These are phyloP conservation scores for Dactylella cylindrospora DNA, from an alignment of 2,329 filamentous ascomycete species.

Conservation along the genomic window DNA sequence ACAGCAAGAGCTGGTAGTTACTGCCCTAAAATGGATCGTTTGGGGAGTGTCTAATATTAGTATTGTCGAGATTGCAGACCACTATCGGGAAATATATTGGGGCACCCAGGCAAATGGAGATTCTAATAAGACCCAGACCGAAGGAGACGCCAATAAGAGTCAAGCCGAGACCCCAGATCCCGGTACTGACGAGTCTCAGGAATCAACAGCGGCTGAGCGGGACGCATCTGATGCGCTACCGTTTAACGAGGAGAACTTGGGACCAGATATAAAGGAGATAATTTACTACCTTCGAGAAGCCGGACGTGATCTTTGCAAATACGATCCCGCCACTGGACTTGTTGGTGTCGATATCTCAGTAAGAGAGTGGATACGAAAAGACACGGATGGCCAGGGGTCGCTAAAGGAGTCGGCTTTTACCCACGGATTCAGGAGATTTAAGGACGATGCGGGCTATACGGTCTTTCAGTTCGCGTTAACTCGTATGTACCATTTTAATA, in stretches of 20 bases:
- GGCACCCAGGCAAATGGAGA: background rate
- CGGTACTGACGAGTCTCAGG: background rate
- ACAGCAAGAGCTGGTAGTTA: slow-evolving; percentile 26
- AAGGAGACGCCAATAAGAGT: background rate
- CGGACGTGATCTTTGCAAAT: slow-evolving; percentile 19
- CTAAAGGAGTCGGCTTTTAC: background rate
- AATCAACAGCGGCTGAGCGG: too few species aligned
- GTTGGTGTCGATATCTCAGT: slow-evolving; percentile 30
- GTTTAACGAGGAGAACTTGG: slow-evolving; percentile 9
- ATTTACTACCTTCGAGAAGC: slow-evolving; percentile 12
- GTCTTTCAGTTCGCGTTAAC: slow-evolving; percentile 18
- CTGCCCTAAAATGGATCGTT: slow-evolving; percentile 22
- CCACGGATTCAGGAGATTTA: slow-evolving; percentile 6
- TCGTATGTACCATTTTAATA: too few species aligned
- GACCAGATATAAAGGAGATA: slow-evolving; percentile 22
- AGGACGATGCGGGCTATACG: slow-evolving; percentile 4
- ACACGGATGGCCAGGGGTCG: background rate
- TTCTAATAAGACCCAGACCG: background rate
- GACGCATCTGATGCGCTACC: slow-evolving; percentile 5
- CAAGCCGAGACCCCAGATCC: background rate
- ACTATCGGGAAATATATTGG: slow-evolving; percentile 21
- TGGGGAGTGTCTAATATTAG: slow-evolving; percentile 19
- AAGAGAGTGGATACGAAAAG: slow-evolving; percentile 19
- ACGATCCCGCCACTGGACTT: background rate
- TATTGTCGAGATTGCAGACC: slow-evolving; percentile 30